Evolutionary conservation across 2,329 filamentous ascomycete species (phyloP), one percentile per base, ranked within the genome.

Genomic region (Cercospora zeina): DNA sequence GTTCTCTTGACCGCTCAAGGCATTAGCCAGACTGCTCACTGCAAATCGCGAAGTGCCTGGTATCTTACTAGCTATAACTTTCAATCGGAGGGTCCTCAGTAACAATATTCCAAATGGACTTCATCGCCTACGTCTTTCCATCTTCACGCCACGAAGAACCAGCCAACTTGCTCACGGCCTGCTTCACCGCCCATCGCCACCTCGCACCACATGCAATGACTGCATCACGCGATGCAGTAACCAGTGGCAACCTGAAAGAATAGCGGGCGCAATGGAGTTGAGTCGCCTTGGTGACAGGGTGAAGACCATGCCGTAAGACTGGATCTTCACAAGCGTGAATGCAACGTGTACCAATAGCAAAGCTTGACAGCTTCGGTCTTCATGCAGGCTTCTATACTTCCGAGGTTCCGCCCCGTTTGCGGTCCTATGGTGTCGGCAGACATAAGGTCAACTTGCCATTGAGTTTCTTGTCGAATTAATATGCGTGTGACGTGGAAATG

Each of bases 271-370:
- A 16, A 27, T 47, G 42, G 19, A 19, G 10, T 31, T 45, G 11
- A 11, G 39, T 47, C 19, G 19, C 42, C 42, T 21, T 47, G 42
- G 10, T 14, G 49, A 51, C 27, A 33, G 27, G 10, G 9, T 51
- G 16, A 31, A 50, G 19, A 57, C 10, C 9, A 34, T 49, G 54
- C 27, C 9, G 10, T 30, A 51, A 51, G 24, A 33, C 49, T 51
- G 49, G 49, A 14, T 27, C 49, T 51, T 33, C 21, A 51, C n/a
- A n/a, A 16, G 49, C 27, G 49, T 51, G 49, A 30, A 51, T 51
- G 56, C 56, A 58, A 58, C 56, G 56, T 58, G 56, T 58, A 58
- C 56, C 56, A 58, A 58, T 58, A 8, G 47, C 30, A 58, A 24
- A 6, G 56, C 56, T 33, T 27, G 42, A 3, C 9, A 33, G 49